These are phyloP conservation scores for Emergomyces orientalis DNA, from an alignment of 2,329 filamentous ascomycete species.

Conservation along the genomic window DNA sequence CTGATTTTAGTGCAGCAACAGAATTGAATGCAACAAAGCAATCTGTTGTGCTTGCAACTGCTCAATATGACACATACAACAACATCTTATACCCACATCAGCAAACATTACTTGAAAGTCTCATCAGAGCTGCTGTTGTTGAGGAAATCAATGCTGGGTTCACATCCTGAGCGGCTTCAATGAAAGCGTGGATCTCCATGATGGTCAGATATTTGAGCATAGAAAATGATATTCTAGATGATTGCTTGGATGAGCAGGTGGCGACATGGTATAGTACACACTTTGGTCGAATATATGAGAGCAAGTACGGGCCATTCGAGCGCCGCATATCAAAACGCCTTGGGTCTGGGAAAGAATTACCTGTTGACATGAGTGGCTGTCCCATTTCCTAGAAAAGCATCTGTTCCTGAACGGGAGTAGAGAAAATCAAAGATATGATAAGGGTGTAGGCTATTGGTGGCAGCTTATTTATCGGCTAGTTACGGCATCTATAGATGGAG, in stretches of 20 bases:
- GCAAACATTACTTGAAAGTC: slow-evolving; percentile 9
- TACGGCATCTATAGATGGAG: not conserved
- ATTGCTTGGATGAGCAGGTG: slow-evolving; percentile 9
- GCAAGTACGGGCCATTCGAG: slow-evolving; percentile 4
- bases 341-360: slow-evolving; percentile 9
- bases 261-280: slow-evolving; percentile 5
- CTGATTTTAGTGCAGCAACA: slow-evolving; percentile 6
- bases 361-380: slow-evolving; percentile 8
- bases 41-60: not conserved
- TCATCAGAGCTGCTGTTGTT: slow-evolving; percentile 8
- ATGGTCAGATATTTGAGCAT: slow-evolving; percentile 6
- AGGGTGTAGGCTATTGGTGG: too few species aligned
- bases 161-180: slow-evolving; percentile 4
- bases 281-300: slow-evolving; percentile 8
- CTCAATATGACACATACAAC: slow-evolving; percentile 11
- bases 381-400: slow-evolving; percentile 2
- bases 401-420: not conserved
- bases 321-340: slow-evolving; percentile 7
- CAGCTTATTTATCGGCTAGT: not conserved
- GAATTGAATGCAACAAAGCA: slow-evolving; percentile 5
- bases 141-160: slow-evolving; percentile 4
- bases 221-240: slow-evolving; percentile 7
- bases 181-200: slow-evolving; percentile 6
- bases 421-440: not conserved
- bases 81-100: slow-evolving; percentile 13